Evolutionary conservation across 805 yeast genomes (phyloP), one percentile per base, ranked within the genome.

Genomic region (Blastobotrys parvus): DNA sequence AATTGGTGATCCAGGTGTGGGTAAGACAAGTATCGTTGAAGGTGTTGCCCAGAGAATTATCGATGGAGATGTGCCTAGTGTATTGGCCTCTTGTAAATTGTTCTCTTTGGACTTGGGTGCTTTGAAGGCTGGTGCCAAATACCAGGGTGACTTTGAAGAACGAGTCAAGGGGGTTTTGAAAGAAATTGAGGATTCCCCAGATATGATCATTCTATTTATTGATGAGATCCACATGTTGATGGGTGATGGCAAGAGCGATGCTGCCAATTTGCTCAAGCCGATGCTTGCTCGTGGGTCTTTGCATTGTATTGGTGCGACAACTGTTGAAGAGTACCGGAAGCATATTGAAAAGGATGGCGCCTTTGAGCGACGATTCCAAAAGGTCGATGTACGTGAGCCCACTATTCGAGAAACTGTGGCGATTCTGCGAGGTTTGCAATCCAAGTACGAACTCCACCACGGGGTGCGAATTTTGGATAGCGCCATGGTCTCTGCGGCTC

Each of bases 1-100:
- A 47, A 88, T 92, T 57, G 98, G 98, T 72, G 98, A 92, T 58
- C 96, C 98, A 34, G 98, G 98, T 78, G 97, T 92, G 42, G 98
- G 98, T 73, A 92, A 92, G 69, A 92, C 98, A 31, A 85, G 95
- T 23, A 90, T 92, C 55, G 95, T 92, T 41, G 98, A 92, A 68
- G 98, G 97, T 57, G 97, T 92, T 44, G 97, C 98, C 10, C 97
- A 90, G 66, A 76, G 98, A 67, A 87, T 92, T 50, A 79, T 92
- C 47, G 97, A 92, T 58, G 85, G 85, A 50, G 98, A 92, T 64
- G 95, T 92, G 13, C 98, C 98, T 35, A 75, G 79, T 20, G 86
- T 90, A 49, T 71, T 92, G 52, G 83, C 84, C 47, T 78, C 78
- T 45, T 80, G 95, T 50, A 79, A 81, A 50, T 70, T 92, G 44